Conservation (phyloP, 768 basidiomycete genomes). For the Kwoniella pini region DNA sequence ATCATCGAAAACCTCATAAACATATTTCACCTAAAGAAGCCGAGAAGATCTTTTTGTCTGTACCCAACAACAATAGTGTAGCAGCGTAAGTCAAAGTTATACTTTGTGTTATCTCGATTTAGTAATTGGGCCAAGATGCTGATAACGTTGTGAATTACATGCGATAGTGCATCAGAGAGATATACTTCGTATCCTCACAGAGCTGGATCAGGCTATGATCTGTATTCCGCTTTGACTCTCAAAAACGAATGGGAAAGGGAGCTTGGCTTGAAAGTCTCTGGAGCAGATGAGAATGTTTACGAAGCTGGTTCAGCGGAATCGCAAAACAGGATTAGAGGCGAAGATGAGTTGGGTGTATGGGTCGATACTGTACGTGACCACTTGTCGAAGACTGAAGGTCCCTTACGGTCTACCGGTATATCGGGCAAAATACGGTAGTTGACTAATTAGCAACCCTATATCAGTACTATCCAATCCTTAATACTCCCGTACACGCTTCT, state of each 20-base stretch:
- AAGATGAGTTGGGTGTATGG: constrained; percentile 49
- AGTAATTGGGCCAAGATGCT: background rate
- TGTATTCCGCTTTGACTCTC: constrained; percentile 46
- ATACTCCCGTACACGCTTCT: constrained; percentile 70
- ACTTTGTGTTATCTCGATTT: background rate
- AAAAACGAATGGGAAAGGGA: constrained; percentile 51
- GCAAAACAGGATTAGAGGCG: constrained; percentile 35
- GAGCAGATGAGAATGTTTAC: constrained; percentile 43
- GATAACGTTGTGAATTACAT: background rate
- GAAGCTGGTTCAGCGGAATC: constrained; percentile 45
- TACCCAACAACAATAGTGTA: constrained; percentile 48
- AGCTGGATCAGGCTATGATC: constrained; percentile 52
- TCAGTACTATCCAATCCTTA: constrained; percentile 80
- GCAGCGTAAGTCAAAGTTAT: constrained; percentile 40
- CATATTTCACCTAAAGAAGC: constrained; percentile 38
- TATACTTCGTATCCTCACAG: constrained; percentile 48
- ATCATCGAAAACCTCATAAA: constrained; percentile 4
- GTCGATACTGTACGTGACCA: constrained; percentile 48
- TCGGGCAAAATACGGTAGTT: too few species aligned
- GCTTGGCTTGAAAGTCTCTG: constrained; percentile 43
- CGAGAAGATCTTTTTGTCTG: constrained; percentile 48
- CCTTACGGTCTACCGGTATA: too few species aligned
- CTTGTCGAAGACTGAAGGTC: too few species aligned
- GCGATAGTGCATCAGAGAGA: constrained; percentile 33
- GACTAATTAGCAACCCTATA: background rate